Evolutionary conservation across 2,329 filamentous ascomycete species (phyloP), one percentile per base, ranked within the genome.

Genomic region (Colletotrichum sp.): DNA sequence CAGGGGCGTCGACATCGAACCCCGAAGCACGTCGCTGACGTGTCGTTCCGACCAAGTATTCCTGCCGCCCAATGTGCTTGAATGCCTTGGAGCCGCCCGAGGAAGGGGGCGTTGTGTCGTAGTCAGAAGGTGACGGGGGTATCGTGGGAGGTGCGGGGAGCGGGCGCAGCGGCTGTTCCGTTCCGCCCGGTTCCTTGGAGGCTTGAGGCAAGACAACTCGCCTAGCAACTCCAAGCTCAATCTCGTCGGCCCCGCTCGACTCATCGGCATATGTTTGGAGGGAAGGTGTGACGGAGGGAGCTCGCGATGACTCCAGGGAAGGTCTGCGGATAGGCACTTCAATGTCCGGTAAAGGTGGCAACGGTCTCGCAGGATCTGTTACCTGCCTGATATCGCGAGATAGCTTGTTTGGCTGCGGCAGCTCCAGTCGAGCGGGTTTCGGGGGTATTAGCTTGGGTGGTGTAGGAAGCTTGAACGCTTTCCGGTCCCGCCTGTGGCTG

Each of bases 401-500:
- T 9, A 75, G 76, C 73, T 85, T 85, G 80, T 82, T 82, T 15
- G 83, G 82, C 75, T 84, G 81, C 15, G 82, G 83, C 3, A 82
- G 28, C 6, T 68, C 69, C 13, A 60, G 69, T 39, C n/a, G 57
- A 12, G 70, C 66, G 7, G 28, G 28, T 12, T 52, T 52, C n/a
- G 71, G 63, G 12, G 75, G 71, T 9, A 55, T 60, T 49, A 83
- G 73, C 76, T 84, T 81, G 5, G 84, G 81, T 13, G 82, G 81
- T 65, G 81, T 82, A 30, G 59, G n/a, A 8, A 76, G 55, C 36
- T 34, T 59, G 18, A 73, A 64, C 21, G 32, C 26, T 36, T 21
- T 16, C n/a, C 12, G 16, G 59, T 30, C 32, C 30, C 59, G 69
- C 9, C 64, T 66, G 52, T 59, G 12, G n/a, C 32, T 49, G 12